Percentiles rank a stretch among this genome's conserved stretches.
These are phyloP conservation scores for Ceratobasidium sp. DNA, from an alignment of 1,284 basidiomycete genomes.

Conservation along the genomic window DNA sequence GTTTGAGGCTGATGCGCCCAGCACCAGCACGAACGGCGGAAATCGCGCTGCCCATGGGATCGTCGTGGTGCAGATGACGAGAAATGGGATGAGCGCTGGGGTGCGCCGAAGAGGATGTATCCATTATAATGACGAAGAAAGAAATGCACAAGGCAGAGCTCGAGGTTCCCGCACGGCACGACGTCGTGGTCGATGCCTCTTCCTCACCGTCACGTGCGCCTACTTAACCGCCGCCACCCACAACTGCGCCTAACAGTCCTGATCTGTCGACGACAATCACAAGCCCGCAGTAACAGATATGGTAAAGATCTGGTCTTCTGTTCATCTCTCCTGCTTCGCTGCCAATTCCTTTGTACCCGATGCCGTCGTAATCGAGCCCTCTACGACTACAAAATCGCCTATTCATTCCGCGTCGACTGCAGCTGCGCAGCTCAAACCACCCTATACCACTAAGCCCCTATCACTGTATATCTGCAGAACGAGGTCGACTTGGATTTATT, in stretches of 20 bases:
- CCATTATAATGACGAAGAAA: neutral
- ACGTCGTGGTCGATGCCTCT: slow-evolving; percentile 22
- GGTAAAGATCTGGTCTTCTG: neutral
- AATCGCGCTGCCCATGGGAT: slow-evolving; percentile 19
- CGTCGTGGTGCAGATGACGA: slow-evolving; percentile 23
- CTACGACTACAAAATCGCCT: no score
- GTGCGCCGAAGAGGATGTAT: slow-evolving; percentile 11
- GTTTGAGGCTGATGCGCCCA: slow-evolving; percentile 30
- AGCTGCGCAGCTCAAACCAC: slow-evolving; percentile 8
- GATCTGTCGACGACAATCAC: neutral
- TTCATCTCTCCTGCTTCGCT: neutral
- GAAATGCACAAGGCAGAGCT: neutral
- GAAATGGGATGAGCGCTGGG: slow-evolving; percentile 2
- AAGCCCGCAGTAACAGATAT: neutral
- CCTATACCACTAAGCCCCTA: slow-evolving; percentile 25
- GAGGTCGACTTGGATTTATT: no score
- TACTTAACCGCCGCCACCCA: slow-evolving; percentile 19
- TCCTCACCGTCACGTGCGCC: slow-evolving; percentile 19
- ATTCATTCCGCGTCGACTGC: neutral
- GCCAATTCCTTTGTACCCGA: neutral
- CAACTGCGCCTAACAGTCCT: slow-evolving; percentile 4
- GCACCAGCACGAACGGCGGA: slow-evolving; percentile 27
- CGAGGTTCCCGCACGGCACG: slow-evolving; percentile 9
- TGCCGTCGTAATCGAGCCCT: neutral
- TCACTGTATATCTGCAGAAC: neutral